Evolutionary conservation across 2,329 filamentous ascomycete species (phyloP).

Genomic region (Graphilbum fragrans): DNA sequence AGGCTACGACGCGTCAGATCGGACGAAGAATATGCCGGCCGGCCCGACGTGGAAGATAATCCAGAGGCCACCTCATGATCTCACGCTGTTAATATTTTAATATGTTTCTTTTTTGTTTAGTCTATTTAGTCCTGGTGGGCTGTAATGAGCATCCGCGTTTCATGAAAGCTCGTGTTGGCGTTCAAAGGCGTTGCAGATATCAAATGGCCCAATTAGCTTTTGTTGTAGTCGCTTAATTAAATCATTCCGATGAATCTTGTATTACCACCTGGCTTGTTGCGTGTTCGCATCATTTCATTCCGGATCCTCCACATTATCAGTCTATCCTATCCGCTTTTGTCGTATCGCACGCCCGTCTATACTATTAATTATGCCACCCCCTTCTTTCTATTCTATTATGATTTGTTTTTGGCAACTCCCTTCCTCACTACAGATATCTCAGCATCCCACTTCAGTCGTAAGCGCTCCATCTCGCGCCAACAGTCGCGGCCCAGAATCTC

Average conservation of each 20-base stretch:
- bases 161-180: too few relatives aligned
- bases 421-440: not conserved
- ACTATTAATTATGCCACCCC: not conserved
- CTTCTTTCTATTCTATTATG: not conserved
- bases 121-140: not conserved
- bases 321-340: too few relatives aligned
- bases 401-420: not conserved
- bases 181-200: too few relatives aligned
- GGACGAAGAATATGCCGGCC: conserved; percentile 16
- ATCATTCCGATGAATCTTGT: too few relatives aligned
- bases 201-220: too few relatives aligned
- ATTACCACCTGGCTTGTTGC: too few relatives aligned
- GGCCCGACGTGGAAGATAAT: not conserved
- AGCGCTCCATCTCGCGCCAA: conserved; percentile 61
- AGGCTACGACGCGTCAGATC: conserved; percentile 35
- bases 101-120: not conserved
- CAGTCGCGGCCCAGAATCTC: conserved; percentile 45
- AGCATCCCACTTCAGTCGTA: conserved; percentile 54
- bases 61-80: not conserved
- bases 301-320: too few relatives aligned
- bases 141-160: too few relatives aligned
- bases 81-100: not conserved
- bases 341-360: too few relatives aligned
- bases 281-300: too few relatives aligned
- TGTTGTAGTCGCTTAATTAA: too few relatives aligned